Conservation (phyloP, 495 filamentous ascomycete genomes). For the Penicillium simplicissimum region DNA sequence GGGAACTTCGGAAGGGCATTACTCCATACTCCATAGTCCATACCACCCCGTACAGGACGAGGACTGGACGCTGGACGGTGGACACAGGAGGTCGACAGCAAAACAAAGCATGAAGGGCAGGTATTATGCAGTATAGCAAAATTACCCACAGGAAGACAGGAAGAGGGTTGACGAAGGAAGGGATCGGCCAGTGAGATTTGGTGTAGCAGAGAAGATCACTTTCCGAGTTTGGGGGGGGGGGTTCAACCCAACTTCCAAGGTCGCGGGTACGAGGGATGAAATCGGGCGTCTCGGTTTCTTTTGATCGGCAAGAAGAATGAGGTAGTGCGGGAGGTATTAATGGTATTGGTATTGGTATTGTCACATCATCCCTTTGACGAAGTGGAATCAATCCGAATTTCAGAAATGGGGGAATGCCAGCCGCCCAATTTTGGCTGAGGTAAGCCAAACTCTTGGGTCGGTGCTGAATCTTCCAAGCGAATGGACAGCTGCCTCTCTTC, state of each 20-base stretch:
- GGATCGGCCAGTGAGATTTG: background rate
- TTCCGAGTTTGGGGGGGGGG: constrained; percentile 9
- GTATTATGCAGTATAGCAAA: background rate
- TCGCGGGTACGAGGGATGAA: constrained; percentile 17
- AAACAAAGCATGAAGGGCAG: constrained; percentile 7
- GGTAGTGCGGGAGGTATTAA: background rate
- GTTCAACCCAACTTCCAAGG: constrained; percentile 10
- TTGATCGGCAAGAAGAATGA: constrained; percentile 20
- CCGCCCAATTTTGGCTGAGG: background rate
- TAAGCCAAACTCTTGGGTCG: background rate
- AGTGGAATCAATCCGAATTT: too few relatives aligned
- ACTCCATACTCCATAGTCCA: background rate
- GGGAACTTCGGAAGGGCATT: constrained; percentile 3
- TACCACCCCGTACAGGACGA: background rate
- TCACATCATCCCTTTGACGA: background rate
- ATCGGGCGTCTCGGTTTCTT: constrained; percentile 12
- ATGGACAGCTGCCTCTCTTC: background rate
- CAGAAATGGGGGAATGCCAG: background rate
- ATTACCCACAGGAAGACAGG: background rate
- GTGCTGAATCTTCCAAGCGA: background rate
- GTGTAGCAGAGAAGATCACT: constrained; percentile 13
- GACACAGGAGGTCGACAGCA: constrained; percentile 1
- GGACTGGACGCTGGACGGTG: constrained; percentile 6
- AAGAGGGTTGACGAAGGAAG: constrained; percentile 6
- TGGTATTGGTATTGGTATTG: constrained; percentile 6